Conservation (phyloP, 495 filamentous ascomycete species). For the Neurospora sp. region DNA sequence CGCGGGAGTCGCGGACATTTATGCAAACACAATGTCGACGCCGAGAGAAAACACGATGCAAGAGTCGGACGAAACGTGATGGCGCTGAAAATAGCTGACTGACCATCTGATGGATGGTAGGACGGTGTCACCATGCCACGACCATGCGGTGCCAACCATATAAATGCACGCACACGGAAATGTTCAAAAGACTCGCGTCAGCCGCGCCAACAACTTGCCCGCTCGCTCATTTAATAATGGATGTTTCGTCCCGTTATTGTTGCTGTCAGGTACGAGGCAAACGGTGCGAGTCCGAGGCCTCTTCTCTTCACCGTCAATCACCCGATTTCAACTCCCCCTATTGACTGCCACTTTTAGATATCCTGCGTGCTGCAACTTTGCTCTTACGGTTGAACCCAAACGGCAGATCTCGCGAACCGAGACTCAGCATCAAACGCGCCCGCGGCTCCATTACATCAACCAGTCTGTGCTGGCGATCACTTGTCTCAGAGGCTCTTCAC, state of each 20-base stretch:
- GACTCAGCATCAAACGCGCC: not conserved
- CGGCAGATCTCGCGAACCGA: not conserved
- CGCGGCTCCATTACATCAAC: no score
- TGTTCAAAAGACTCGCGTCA: not conserved
- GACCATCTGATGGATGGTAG: not conserved
- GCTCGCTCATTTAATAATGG: no score
- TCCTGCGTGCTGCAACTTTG: not conserved
- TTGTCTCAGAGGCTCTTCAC: constrained; percentile 11
- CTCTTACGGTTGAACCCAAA: not conserved
- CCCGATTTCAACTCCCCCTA: not conserved
- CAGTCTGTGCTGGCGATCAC: constrained; percentile 7
- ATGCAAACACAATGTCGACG: not conserved
- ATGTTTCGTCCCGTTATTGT: no score
- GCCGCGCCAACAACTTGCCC: not conserved
- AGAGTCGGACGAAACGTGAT: not conserved
- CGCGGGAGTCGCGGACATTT: not conserved
- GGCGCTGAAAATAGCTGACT: not conserved
- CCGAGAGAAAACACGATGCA: not conserved
- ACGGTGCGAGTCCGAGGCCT: no score
- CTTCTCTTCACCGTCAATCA: no score
- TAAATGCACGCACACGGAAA: not conserved
- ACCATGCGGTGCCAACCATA: not conserved
- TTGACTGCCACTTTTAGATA: not conserved
- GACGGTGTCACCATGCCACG: not conserved
- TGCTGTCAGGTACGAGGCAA: no score